These are phyloP conservation scores for Schwanniomyces sp. DNA, from an alignment of 805 yeast species.

Conservation along the genomic window DNA sequence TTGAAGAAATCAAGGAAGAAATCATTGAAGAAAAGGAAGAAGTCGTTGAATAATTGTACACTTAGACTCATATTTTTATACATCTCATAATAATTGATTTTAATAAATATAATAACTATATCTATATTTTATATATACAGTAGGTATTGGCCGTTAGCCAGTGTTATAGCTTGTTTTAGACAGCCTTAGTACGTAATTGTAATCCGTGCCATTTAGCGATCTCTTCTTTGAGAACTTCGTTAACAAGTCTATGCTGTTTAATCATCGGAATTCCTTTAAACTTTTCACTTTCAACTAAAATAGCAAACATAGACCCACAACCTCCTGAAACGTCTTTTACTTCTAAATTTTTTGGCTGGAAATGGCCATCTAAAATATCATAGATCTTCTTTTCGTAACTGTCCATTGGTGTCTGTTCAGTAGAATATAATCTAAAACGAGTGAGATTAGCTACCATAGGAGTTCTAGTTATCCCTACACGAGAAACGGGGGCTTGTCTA, in stretches of 20 bases:
- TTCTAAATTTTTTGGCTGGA: conserved; percentile 60
- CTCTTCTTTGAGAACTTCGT: conserved; percentile 77
- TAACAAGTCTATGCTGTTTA: conserved; percentile 90
- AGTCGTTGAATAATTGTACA: conserved; percentile 46
- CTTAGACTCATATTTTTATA: not conserved
- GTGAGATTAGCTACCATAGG: not conserved
- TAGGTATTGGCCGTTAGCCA: not conserved
- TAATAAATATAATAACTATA: not conserved
- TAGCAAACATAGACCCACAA: conserved; percentile 98
- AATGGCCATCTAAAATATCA: conserved; percentile 50
- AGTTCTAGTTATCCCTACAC: not conserved
- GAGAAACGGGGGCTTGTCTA: not conserved
- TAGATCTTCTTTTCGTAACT: conserved; percentile 67
- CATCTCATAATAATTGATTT: not conserved
- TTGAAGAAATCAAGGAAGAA: conserved; percentile 78
- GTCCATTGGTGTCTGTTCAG: conserved; percentile 35
- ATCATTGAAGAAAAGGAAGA: conserved; percentile 72
- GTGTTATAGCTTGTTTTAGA: not conserved
- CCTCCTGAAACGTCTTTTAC: conserved; percentile 90
- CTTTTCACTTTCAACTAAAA: conserved; percentile 64
- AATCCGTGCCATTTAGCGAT: conserved; percentile 93
- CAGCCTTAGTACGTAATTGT: conserved; percentile 74
- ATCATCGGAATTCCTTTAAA: conserved; percentile 83
- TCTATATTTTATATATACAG: not conserved
- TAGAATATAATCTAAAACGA: not conserved